These are phyloP conservation scores for Pholiota conissans DNA, from an alignment of 768 basidiomycete species.

Conservation along the genomic window DNA sequence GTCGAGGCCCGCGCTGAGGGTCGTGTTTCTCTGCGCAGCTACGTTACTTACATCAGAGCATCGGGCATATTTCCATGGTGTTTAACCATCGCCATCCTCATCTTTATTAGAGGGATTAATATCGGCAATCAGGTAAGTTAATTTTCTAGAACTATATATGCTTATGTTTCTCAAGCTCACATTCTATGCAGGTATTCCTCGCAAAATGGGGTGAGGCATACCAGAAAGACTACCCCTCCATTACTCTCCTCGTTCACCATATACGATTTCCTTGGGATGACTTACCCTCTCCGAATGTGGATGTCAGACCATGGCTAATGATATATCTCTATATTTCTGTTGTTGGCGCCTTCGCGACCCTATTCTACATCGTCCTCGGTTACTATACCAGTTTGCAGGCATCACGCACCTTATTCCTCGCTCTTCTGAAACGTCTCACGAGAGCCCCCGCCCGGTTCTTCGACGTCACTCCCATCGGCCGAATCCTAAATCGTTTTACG, in stretches of 20 bases:
- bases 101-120: constrained; percentile 55
- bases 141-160: neutral
- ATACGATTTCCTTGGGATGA: constrained; percentile 40
- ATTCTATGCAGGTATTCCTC: constrained; percentile 51
- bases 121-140: constrained; percentile 56
- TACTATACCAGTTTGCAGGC: constrained; percentile 72
- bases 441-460: constrained; percentile 71
- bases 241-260: constrained; percentile 16
- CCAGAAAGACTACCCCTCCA: constrained; percentile 28
- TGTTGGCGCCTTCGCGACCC: constrained; percentile 51
- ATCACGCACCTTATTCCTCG: constrained; percentile 57
- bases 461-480: constrained; percentile 72
- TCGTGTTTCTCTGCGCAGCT: constrained; percentile 56
- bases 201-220: constrained; percentile 74
- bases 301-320: constrained; percentile 67
- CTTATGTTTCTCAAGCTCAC: neutral
- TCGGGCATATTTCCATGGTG: constrained; percentile 59
- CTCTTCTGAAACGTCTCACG: constrained; percentile 53
- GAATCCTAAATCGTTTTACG: constrained; percentile 80
- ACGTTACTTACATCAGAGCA: constrained; percentile 62
- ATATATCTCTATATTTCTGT: constrained; percentile 64
- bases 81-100: constrained; percentile 49
- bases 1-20: constrained; percentile 69
- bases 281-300: constrained; percentile 56
- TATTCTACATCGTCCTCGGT: constrained; percentile 59